These are phyloP conservation scores for Ophiosphaerella korrae DNA, from an alignment of 2,329 filamentous ascomycete species.

Conservation along the genomic window DNA sequence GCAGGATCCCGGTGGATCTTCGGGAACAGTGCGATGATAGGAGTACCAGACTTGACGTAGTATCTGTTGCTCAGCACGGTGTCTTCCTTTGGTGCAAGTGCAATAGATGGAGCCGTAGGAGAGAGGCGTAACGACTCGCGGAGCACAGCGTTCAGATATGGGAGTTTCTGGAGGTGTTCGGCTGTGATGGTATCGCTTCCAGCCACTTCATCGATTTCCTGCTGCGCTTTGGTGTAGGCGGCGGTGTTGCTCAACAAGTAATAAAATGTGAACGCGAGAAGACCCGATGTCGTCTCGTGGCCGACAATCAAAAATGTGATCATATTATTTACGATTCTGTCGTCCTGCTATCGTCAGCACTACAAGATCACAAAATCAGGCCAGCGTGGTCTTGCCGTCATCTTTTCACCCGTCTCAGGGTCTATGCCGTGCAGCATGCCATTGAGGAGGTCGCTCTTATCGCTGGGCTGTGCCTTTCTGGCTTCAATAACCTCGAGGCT, in stretches of 20 bases:
- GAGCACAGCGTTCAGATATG: slow-evolving; percentile 61
- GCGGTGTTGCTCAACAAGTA: slow-evolving; percentile 59
- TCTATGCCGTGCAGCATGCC: no score
- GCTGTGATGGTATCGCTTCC: slow-evolving; percentile 53
- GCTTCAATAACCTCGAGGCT: no score
- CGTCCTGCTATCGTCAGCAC: no score
- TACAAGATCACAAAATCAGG: no score
- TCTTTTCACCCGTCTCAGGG: no score
- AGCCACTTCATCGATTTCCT: slow-evolving; percentile 60
- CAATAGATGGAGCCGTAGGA: slow-evolving; percentile 60
- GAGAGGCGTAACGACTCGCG: slow-evolving; percentile 63
- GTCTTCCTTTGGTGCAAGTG: slow-evolving; percentile 38
- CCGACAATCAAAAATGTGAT: no score
- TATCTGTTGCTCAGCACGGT: slow-evolving; percentile 46
- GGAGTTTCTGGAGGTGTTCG: slow-evolving; percentile 58
- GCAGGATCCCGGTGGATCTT: slow-evolving; percentile 50
- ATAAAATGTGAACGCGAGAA: slow-evolving; percentile 58
- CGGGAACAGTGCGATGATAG: slow-evolving; percentile 38
- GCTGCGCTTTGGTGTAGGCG: slow-evolving; percentile 55
- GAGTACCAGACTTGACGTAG: slow-evolving; percentile 40
- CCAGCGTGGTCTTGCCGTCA: no score
- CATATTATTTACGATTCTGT: no score
- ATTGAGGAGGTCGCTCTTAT: no score
- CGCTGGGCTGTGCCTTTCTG: no score
- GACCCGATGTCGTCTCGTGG: no score